Evolutionary conservation across 306 rosid species (phyloP), one percentile per base, ranked within the genome.

Genomic region (Betula pendula): DNA sequence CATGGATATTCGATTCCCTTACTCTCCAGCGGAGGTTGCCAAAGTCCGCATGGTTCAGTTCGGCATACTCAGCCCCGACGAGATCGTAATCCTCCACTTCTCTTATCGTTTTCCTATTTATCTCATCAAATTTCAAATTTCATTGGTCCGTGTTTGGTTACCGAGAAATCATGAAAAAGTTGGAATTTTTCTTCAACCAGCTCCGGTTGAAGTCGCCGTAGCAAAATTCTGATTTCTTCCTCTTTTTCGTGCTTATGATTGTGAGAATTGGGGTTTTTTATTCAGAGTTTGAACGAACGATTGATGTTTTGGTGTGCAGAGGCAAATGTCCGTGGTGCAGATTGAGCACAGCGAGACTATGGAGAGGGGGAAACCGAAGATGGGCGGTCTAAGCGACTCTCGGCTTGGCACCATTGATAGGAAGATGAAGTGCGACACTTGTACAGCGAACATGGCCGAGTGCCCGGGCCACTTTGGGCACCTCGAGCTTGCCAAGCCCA

Each of bases 251-350:
- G 33, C 8, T 29, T 12, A 38, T 31, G 43, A 16, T 38, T 66
- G 48, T 56, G 22, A 6, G 24, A 15, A 31, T 72, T 29, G 1
- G 11, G 35, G 74, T 3, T 55, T 44, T 40, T 60, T 19, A 49
- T 16, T 48, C 24, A 68, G 59, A 63, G 25, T 77, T 20, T 73
- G 62, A 83, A 51, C 77, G 43, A 7, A 35, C 17, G 19, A 1
- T 19, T 14, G 38, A 13, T 48, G 8, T 20, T 43, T 82, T 81
- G 77, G 65, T 60, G 76, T 80, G 89, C 97, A 95, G 99, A 86
- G 99, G 80, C 99, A 95, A 89, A 92, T 95, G 99, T 93, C 99
- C 22, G 98, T 91, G 6, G 96, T 95, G 75, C 97, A 89, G 88
- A 89, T 95, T 73, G 97, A 92, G 85, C 96, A 92, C 44, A 84